phyloP scores from a whole-genome alignment of 805 yeast genomes.

The Saturnispora bothae region DNA sequence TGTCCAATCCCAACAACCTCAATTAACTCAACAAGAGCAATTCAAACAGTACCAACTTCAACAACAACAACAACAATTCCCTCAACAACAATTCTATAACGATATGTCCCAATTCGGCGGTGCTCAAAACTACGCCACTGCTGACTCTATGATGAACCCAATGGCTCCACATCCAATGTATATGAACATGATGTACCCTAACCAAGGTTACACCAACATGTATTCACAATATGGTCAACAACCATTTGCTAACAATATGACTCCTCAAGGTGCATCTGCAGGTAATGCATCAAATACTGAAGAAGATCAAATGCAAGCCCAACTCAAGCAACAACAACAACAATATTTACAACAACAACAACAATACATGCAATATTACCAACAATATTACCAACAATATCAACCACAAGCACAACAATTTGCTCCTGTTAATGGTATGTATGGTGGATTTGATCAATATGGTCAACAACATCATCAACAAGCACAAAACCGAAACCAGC shows the following conservation, averaged over 20 bases:
- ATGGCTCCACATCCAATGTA: conserved; percentile 9
- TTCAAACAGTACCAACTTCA: conserved; percentile 13
- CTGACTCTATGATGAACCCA: conserved; percentile 6
- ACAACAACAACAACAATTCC: conserved; percentile 15
- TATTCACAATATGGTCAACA: conserved; percentile 15
- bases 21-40: conserved; percentile 12
- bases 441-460: conserved; percentile 8
- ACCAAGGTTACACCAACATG: conserved; percentile 5
- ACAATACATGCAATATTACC: conserved; percentile 16
- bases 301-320: conserved; percentile 12
- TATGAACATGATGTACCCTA: conserved; percentile 10
- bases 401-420: conserved; percentile 12
- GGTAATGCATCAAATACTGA: background rate
- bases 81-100: conserved; percentile 13
- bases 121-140: background rate
- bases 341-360: conserved; percentile 13
- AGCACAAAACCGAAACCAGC: background rate
- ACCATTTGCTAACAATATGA: conserved; percentile 12
- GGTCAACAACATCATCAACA: background rate
- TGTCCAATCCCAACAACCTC: conserved; percentile 16
- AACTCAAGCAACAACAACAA: conserved; percentile 8
- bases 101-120: conserved; percentile 7
- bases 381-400: conserved; percentile 11
- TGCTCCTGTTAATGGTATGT: conserved; percentile 12
- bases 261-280: conserved; percentile 14